phyloP scores from a whole-genome alignment of 805 yeast genomes.

The Grigorovia jiainica region DNA sequence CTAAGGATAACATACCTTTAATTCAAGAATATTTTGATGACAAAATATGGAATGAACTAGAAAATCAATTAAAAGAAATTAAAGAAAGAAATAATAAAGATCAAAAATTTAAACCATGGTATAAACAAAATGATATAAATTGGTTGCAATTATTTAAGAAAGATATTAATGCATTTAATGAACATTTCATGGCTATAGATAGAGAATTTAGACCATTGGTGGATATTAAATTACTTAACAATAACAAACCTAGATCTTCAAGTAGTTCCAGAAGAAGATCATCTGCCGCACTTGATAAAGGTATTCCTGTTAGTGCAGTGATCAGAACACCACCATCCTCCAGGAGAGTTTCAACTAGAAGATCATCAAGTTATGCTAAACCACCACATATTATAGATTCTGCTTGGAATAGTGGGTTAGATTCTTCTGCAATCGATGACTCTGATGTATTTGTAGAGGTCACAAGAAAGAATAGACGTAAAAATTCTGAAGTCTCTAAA shows the following conservation, averaged over 20 bases:
- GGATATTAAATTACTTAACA: slow-evolving; percentile 15
- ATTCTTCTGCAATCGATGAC: slow-evolving; percentile 10
- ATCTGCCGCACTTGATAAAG: slow-evolving; percentile 1
- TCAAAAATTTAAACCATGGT: slow-evolving; percentile 17
- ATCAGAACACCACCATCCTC: neutral
- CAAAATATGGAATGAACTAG: slow-evolving; percentile 18
- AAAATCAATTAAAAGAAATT: slow-evolving; percentile 6
- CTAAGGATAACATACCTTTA: slow-evolving; percentile 35
- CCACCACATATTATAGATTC: neutral
- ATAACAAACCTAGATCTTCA: neutral
- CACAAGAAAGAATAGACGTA: slow-evolving; percentile 10
- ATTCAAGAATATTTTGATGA: slow-evolving; percentile 22
- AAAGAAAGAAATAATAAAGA: neutral
- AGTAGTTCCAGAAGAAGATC: slow-evolving; percentile 5
- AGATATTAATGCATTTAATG: slow-evolving; percentile 32
- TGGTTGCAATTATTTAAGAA: slow-evolving; percentile 29
- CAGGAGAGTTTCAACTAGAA: neutral
- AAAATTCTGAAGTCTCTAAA: slow-evolving; percentile 3
- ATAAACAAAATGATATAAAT: slow-evolving; percentile 21
- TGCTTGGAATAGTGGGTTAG: slow-evolving; percentile 1
- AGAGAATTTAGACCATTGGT: slow-evolving; percentile 31
- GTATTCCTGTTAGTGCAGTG: neutral
- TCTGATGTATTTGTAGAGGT: slow-evolving; percentile 15
- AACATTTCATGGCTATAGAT: slow-evolving; percentile 30
- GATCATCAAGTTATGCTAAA: neutral